These are phyloP conservation scores for Whalleya microplaca DNA, from an alignment of 2,329 filamentous ascomycete genomes.

Conservation along the genomic window DNA sequence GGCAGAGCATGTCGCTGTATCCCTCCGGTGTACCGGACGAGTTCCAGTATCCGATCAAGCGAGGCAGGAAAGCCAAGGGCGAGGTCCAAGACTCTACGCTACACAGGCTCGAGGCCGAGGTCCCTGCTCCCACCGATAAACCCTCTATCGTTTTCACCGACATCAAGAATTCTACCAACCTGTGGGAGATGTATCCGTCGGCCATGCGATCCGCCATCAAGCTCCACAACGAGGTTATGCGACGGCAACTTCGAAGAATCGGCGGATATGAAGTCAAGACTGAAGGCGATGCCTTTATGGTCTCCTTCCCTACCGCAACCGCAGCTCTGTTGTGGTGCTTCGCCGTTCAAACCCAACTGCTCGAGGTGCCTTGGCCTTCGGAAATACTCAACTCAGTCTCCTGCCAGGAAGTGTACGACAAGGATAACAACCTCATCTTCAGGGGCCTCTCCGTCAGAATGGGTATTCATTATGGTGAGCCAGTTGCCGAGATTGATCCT, in stretches of 20 bases:
- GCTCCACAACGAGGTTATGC: slow-evolving; percentile 96
- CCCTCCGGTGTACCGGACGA: slow-evolving; percentile 76
- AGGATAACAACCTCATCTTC: slow-evolving; percentile 88
- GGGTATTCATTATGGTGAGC: slow-evolving; percentile 95
- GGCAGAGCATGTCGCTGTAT: slow-evolving; percentile 84
- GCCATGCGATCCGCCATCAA: slow-evolving; percentile 98
- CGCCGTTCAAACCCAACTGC: slow-evolving; percentile 83
- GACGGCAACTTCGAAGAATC: slow-evolving; percentile 87
- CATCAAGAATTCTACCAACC: slow-evolving; percentile 95
- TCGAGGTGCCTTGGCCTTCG: slow-evolving; percentile 90
- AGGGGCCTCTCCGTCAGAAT: slow-evolving; percentile 93
- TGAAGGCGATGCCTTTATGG: slow-evolving; percentile 99
- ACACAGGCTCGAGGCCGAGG: slow-evolving; percentile 84
- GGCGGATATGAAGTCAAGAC: slow-evolving; percentile 99
- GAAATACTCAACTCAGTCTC: slow-evolving; percentile 88
- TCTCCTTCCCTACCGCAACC: slow-evolving; percentile 94
- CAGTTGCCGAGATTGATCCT: slow-evolving; percentile 92
- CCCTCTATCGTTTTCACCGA: slow-evolving; percentile 96
- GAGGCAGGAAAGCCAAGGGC: slow-evolving; percentile 65
- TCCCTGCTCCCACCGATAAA: slow-evolving; percentile 87
- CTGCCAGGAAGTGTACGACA: slow-evolving; percentile 80
- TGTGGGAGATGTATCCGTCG: slow-evolving; percentile 94
- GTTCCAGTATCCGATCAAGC: slow-evolving; percentile 63
- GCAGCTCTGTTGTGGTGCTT: slow-evolving; percentile 96
- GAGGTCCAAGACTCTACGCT: slow-evolving; percentile 84